Conservation (phyloP, 805 yeast species). For the Saturnispora diversa region DNA sequence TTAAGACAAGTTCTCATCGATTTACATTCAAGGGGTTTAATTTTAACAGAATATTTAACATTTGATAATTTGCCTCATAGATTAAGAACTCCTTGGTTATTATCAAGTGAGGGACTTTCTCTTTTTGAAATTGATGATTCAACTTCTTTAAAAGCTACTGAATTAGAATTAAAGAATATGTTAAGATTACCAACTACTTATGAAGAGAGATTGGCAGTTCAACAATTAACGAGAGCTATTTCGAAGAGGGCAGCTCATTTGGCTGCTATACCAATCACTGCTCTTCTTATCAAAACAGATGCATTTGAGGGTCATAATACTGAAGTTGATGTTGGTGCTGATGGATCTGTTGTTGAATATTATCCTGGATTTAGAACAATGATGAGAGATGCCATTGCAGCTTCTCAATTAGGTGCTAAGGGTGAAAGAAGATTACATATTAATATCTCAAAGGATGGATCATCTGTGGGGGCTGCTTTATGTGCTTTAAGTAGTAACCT, state of each 20-base stretch:
- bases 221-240: conserved; percentile 66
- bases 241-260: conserved; percentile 84
- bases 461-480: conserved; percentile 95
- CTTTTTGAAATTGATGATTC: conserved; percentile 81
- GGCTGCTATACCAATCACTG: conserved; percentile 86
- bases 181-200: conserved; percentile 61
- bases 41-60: conserved; percentile 47
- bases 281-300: conserved; percentile 56
- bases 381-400: conserved; percentile 69
- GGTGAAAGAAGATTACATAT: conserved; percentile 68
- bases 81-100: conserved; percentile 65
- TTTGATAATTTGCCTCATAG: conserved; percentile 48
- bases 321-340: conserved; percentile 89
- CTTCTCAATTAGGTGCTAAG: conserved; percentile 64
- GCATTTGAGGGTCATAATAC: conserved; percentile 57
- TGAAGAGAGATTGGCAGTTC: conserved; percentile 69
- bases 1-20: conserved; percentile 68
- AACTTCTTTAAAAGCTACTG: conserved; percentile 60
- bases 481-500: conserved; percentile 48
- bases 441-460: conserved; percentile 86
- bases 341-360: conserved; percentile 88
- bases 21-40: conserved; percentile 46
- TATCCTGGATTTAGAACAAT: conserved; percentile 84
- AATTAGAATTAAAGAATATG: conserved; percentile 54
- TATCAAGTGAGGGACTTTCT: conserved; percentile 79